Evolutionary conservation across 371 early-diverging fungal species (phyloP), one percentile per base, ranked within the genome.

Genomic region (Mucor saturninus): DNA sequence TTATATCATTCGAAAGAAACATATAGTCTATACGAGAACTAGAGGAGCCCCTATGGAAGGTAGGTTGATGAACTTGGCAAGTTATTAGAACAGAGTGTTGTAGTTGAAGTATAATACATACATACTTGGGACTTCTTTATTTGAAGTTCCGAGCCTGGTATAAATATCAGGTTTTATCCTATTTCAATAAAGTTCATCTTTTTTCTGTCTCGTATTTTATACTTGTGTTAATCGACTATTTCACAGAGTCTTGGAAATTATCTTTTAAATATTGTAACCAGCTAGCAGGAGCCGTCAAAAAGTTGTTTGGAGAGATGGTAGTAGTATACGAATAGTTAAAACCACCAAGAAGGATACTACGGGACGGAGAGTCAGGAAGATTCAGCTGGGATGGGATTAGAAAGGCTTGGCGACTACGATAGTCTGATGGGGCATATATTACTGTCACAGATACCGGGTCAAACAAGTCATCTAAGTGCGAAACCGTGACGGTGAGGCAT

Each of bases 1-100:
- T 9, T 4, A 59, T n/a, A 40, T 50, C 45, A 6, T 28, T 14
- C 11, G 49, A 38, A 10, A 57, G 29, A 14, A 43, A 58, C 6
- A 64, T 45, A 32, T 64, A 64, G 10, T 64, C 54, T 30, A 58
- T 64, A 43, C 58, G 42, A 28, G 56, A 63, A 10, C 26, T 50
- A 15, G 63, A 32, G 8, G 14, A 6, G 3, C 56, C 63, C 7
- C 63, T 30, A 3, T 29, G 51, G 35, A 63, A 63, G 7, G 26
- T 37, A 13, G 13, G 21, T 13, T 49, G 63, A 38, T 38, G 38
- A 13, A 37, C 6, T 37, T 35, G 38, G 8, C 29, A 26, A 4
- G 55, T 37, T 37, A 46, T 26, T 5, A 51, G 51, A 30, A 46
- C 32, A n/a, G 8, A n/a, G 26, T 61, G n/a, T n/a, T n/a, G n/a